These are phyloP conservation scores for Sphaerulina vaccinii DNA, from an alignment of 2,329 filamentous ascomycete species.

Conservation along the genomic window DNA sequence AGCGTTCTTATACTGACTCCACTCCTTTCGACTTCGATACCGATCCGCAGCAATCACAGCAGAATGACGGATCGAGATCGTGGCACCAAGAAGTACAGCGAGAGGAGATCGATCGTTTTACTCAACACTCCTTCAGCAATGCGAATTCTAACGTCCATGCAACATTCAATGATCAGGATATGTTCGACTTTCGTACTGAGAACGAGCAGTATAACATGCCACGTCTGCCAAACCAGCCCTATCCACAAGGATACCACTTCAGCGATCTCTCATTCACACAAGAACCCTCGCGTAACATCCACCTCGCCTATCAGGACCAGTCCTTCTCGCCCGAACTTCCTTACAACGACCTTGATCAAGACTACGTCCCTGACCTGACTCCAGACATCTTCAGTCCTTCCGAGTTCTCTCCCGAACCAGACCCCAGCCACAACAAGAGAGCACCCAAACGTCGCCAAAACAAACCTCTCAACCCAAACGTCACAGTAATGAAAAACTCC, in stretches of 20 bases:
- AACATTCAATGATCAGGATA: not conserved
- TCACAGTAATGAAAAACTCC: slow-evolving; percentile 5
- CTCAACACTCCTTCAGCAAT: not conserved
- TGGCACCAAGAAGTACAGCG: not conserved
- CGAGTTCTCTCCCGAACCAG: slow-evolving; percentile 5
- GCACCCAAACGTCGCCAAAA: not conserved
- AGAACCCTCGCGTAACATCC: slow-evolving; percentile 3
- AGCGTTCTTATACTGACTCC: not conserved
- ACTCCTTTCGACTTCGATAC: not conserved
- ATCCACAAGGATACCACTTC: slow-evolving; percentile 1
- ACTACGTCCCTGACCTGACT: slow-evolving; percentile 1
- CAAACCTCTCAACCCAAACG: not conserved
- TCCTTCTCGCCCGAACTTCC: not conserved
- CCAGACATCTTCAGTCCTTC: slow-evolving; percentile 8
- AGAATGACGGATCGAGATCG: not conserved
- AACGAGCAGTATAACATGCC: not conserved
- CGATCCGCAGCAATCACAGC: not conserved
- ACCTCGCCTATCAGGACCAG: slow-evolving; percentile 6
- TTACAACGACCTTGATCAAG: not conserved
- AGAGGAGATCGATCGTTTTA: not conserved
- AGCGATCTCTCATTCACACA: slow-evolving; percentile 1
- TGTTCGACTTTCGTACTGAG: not conserved
- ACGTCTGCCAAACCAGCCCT: not conserved
- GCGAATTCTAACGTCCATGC: not conserved
- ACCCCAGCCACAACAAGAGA: not conserved